Base-by-base conservation (phyloP, 169 alveolate genomes). In the Babesia caballi region DNA sequence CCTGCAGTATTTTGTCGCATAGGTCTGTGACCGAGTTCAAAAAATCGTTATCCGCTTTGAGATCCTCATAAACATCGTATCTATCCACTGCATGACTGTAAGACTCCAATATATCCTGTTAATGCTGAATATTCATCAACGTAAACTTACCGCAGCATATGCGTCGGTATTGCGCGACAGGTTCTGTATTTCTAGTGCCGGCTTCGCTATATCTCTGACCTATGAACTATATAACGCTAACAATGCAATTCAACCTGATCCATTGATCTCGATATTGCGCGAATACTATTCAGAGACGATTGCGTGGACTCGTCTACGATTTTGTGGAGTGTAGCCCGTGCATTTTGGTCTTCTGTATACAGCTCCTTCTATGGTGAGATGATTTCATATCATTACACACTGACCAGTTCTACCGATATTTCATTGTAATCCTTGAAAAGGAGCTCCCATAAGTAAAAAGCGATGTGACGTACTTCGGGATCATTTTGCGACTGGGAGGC, bases 361-460 rank as follows among this genome's bases (percentile, higher is more conserved):
- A 75, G 41, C 17, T 21, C 54, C 32, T 66, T 53, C 85, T 75
- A 52, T 5, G 33, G 7, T 4, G n/a, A 19, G 6, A 33, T 63
- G 8, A 4, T 21, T 6, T 0, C 32, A 12, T 11, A 25, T 35
- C 33, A 65, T 14, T 36, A 17, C 36, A 33, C n/a, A 54, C 80
- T 28, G 19, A 63, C 85, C 32, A 11, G 23, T 12, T 65, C 72
- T 15, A 63, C 33, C 23, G 74, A 44, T 19, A 75, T 61, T 12
- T 5, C 70, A 23, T 32, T 33, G 54, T 75, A 65, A 41, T 63
- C 85, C 44, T 75, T 75, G 78, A 41, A 66, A 23, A 75, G 51
- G 2, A 75, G 52, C 47, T 75, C 78, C 44, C 66, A 40, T 4
- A 75, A 23, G 65, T 61, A 75, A 14, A 30, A 47, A 3, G 77